phyloP scores from a whole-genome alignment of 768 basidiomycete genomes.

The Exsudoporus frostii region DNA sequence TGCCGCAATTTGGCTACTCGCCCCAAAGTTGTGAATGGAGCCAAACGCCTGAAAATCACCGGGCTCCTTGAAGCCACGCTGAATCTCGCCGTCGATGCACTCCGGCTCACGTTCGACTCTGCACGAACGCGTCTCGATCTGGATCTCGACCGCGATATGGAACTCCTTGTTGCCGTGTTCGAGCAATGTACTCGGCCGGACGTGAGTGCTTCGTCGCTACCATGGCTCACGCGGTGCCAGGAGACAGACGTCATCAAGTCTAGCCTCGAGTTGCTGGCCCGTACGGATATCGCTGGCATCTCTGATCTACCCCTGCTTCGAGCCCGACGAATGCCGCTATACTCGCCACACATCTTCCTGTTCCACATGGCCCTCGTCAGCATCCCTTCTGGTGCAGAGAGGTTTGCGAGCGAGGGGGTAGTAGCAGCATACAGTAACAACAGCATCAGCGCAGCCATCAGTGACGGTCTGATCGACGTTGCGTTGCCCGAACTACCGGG shows the following conservation, averaged over 20 bases:
- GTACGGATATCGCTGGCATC: slow-evolving; percentile 65
- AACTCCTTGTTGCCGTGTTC: slow-evolving; percentile 78
- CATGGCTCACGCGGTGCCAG: slow-evolving; percentile 80
- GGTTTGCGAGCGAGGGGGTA: slow-evolving; percentile 80
- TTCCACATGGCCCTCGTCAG: slow-evolving; percentile 86
- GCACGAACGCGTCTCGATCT: slow-evolving; percentile 55
- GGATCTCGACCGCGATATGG: slow-evolving; percentile 78
- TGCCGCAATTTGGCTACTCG: slow-evolving; percentile 48
- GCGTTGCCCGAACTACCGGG: slow-evolving; percentile 65
- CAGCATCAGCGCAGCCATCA: slow-evolving; percentile 71
- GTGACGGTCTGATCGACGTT: slow-evolving; percentile 68
- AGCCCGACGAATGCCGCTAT: slow-evolving; percentile 61
- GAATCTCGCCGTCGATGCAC: slow-evolving; percentile 64
- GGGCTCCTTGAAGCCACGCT: slow-evolving; percentile 61
- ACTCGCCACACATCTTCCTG: slow-evolving; percentile 73
- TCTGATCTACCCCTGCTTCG: slow-evolving; percentile 64
- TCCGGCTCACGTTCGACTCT: slow-evolving; percentile 60
- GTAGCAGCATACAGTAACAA: slow-evolving; percentile 83
- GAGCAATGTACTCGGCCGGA: slow-evolving; percentile 73
- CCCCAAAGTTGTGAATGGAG: slow-evolving; percentile 51
- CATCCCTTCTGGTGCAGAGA: slow-evolving; percentile 74
- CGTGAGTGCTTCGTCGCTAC: slow-evolving; percentile 60
- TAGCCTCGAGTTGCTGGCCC: slow-evolving; percentile 70
- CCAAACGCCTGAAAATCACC: slow-evolving; percentile 58
- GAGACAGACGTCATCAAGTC: slow-evolving; percentile 75